A percentile compares a stretch with the other conserved stretches of the same genome.
These are phyloP conservation scores for Amoebophrya sp. DNA, from an alignment of 169 alveolate genomes.

Conservation along the genomic window DNA sequence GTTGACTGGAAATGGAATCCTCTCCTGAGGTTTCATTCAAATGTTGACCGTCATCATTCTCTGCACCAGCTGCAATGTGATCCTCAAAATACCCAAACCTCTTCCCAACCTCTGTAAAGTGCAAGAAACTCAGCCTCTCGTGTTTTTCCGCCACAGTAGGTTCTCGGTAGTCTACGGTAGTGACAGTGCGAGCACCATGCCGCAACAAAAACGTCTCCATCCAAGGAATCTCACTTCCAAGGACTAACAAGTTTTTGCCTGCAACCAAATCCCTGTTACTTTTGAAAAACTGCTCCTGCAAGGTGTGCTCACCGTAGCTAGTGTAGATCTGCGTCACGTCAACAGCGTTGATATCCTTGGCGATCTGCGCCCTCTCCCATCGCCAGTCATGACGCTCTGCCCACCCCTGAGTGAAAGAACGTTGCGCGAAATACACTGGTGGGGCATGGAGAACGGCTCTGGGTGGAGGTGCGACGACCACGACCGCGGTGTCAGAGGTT, in stretches of 20 bases:
- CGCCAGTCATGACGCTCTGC: background rate
- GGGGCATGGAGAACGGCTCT: background rate
- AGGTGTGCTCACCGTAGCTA: background rate
- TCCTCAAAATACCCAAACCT: background rate
- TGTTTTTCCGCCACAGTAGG: background rate
- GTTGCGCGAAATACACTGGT: slow-evolving; percentile 13
- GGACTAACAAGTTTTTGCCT: background rate
- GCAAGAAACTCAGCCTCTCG: background rate
- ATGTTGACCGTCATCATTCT: background rate
- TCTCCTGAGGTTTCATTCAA: too few relatives aligned
- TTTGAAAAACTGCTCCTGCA: too few relatives aligned
- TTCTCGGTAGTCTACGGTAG: slow-evolving; percentile 13
- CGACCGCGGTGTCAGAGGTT: too few relatives aligned
- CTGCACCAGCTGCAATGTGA: background rate
- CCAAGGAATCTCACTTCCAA: background rate
- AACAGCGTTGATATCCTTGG: background rate
- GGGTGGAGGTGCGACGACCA: background rate
- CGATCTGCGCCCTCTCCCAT: background rate
- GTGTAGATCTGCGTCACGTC: background rate
- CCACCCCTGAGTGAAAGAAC: background rate
- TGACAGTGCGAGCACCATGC: background rate
- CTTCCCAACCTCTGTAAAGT: background rate
- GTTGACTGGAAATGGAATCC: too few relatives aligned
- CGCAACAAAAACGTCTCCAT: background rate
- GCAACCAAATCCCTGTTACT: background rate